Base-by-base conservation (phyloP, 2,329 filamentous ascomycete species). In the Paraphoma chrysanthemicola region DNA sequence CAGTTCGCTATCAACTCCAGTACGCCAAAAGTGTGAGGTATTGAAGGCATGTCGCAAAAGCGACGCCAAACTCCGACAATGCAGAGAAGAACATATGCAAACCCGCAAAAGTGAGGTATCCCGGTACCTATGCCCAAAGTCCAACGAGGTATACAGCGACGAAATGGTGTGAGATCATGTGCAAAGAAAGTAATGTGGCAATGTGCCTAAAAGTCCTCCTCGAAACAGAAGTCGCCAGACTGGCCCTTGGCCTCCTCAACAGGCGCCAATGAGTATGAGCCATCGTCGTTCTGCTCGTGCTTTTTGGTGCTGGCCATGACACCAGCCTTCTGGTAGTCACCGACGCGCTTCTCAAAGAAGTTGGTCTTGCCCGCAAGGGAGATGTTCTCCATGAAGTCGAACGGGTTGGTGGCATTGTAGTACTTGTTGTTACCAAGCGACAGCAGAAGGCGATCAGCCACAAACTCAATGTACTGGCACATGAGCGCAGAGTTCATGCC, bases 301-400 rank as follows among this genome's bases (percentile, higher is more conserved):
- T 90, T 90, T 83, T 93, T 93, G 70, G 89, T 91, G 82, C 91
- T 93, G 73, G 90, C 90, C 92, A 99, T 96, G 79, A 99, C 94
- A 84, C 95, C 95, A 38, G 95, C 93, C 87, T 99, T 99, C 83
- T 99, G 95, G 87, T 99, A 99, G 76, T 99, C 95, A 78, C 90
- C 95, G 55, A 99, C 95, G 71, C 95, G 92, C 91, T 99, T 99
- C 90, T 99, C 95, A 79, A 99, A 99, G 88, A 99, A 99, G 88
- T 99, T 99, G 78, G 95, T 99, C 91, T 99, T 99, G 81, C 95
- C 95, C 50, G 93, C 92, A 10, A 99, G 87, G 18, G 95, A 98
- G 80, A 99, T 99, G 82, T 97, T 97, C 86, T 99, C 95, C 95
- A 99, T 99, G 81, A 99, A 99, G 85, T 99, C 95, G 78, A 99